Evolutionary conservation across 345 rosid genomes (phyloP), one percentile per base, ranked within the genome.

Genomic region (Boechera divaricarpa): DNA sequence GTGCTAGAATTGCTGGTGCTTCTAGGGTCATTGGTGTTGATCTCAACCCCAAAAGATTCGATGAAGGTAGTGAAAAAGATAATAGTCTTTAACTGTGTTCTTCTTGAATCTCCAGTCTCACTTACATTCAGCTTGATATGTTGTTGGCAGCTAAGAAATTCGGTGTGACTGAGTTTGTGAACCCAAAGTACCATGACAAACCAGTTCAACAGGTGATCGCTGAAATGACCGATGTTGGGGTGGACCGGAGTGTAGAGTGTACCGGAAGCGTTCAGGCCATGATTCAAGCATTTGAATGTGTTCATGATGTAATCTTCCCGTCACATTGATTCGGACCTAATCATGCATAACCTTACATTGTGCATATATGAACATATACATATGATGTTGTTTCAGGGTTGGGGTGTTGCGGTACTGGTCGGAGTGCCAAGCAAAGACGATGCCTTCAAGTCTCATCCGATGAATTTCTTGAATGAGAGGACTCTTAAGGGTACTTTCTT

Each of bases 271-370:
- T 83, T 33, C 78, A 85, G 44, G 91, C 94, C 72, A 88, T 92
- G 97, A 86, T 90, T 56, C 89, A 94, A 15, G 97, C 97, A 21
- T 92, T 92, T 47, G 93, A 92, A 86, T 90, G 96, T 26, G 94
- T 88, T 49, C 97, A 92, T 18, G 94, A 90, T 71, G 96, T 88
- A 87, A 89, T 13, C 18, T 56, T 61, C 15, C 5, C 56, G 52
- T 26, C 29, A 4, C 52, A 31, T 44, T 2, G 4, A 16, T 35
- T 64, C 5, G 2, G 49, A 65, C 12, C 39, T 4, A 29, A 58
- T 45, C 68, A 8, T 62, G 35, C 44, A 24, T 74, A 13, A 21
- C 21, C 26, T 7, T 53, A 18, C 4, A 36, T 26, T 70, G 51
- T 55, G 41, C 32, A 7, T 11, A 53, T 26, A 6, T 28, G 44